Conservation (phyloP, 1,284 basidiomycete genomes). For the Lentinus polychrous region DNA sequence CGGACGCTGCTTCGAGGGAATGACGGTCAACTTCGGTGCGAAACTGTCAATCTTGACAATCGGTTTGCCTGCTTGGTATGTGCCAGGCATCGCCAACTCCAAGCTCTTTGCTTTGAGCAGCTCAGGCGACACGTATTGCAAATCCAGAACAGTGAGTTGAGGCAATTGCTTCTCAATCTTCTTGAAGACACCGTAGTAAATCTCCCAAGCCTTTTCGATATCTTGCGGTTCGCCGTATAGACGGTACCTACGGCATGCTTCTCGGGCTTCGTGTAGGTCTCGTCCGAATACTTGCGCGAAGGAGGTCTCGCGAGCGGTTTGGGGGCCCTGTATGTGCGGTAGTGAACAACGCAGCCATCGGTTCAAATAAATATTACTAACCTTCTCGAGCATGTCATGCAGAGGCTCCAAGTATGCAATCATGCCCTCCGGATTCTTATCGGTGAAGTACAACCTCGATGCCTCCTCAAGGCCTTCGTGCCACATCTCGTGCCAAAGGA, state of each 20-base stretch:
- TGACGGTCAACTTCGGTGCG: constrained; percentile 83
- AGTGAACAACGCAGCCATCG: background rate
- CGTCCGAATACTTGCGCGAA: constrained; percentile 94
- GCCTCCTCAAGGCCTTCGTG: constrained; percentile 98
- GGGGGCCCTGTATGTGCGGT: constrained; percentile 61
- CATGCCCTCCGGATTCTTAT: constrained; percentile 99
- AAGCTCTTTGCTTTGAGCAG: constrained; percentile 86
- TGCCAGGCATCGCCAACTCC: constrained; percentile 94
- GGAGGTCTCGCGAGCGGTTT: constrained; percentile 91
- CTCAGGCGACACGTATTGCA: constrained; percentile 97
- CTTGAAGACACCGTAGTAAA: constrained; percentile 96
- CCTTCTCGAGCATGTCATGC: constrained; percentile 89
- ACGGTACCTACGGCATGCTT: constrained; percentile 85
- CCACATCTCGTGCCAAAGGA: constrained; percentile 99
- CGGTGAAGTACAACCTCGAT: constrained; percentile 94
- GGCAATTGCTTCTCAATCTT: constrained; percentile 95
- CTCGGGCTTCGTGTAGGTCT: constrained; percentile 91
- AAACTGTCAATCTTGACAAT: constrained; percentile 85
- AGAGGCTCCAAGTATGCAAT: constrained; percentile 91
- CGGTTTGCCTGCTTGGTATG: constrained; percentile 87
- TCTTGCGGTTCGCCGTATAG: constrained; percentile 85
- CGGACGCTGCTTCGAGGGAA: constrained; percentile 98
- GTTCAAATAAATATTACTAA: constrained; percentile 31
- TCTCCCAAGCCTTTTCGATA: constrained; percentile 98
- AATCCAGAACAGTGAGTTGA: constrained; percentile 84